A percentile compares a stretch with the other conserved stretches of the same genome.
These are phyloP conservation scores for Trichosporon asahii DNA, from an alignment of 1,284 basidiomycete species.

Conservation along the genomic window DNA sequence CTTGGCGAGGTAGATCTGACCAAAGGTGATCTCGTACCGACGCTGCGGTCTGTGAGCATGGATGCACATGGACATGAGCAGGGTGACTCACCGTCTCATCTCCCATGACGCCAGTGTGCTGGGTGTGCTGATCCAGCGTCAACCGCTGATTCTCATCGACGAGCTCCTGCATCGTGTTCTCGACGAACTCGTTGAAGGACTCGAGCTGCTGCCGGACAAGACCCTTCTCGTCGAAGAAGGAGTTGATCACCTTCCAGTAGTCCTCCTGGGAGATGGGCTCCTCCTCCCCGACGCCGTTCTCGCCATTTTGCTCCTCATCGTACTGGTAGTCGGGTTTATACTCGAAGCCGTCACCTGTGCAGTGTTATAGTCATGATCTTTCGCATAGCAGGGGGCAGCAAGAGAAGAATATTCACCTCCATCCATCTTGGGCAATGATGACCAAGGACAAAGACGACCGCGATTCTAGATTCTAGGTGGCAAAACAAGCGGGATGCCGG, in stretches of 20 bases:
- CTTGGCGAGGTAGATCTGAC: slow-evolving; percentile 93
- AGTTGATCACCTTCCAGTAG: slow-evolving; percentile 91
- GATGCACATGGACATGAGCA: background rate
- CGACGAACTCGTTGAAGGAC: slow-evolving; percentile 98
- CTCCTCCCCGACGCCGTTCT: slow-evolving; percentile 60
- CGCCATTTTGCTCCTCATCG: slow-evolving; percentile 24
- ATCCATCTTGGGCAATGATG: slow-evolving; percentile 34
- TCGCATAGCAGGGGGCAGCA: slow-evolving; percentile 9
- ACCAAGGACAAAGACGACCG: slow-evolving; percentile 1
- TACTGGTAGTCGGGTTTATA: slow-evolving; percentile 39
- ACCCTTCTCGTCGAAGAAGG: slow-evolving; percentile 96
- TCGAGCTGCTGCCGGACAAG: slow-evolving; percentile 96
- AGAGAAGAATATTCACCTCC: slow-evolving; percentile 44
- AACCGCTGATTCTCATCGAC: slow-evolving; percentile 94
- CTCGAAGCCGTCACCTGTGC: slow-evolving; percentile 33
- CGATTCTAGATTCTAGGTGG: slow-evolving; percentile 1
- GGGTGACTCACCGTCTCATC: slow-evolving; percentile 59
- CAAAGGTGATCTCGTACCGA: slow-evolving; percentile 95
- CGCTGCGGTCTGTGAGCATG: slow-evolving; percentile 57
- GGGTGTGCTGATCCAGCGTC: slow-evolving; percentile 92
- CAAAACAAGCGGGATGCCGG: background rate
- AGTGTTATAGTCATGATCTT: slow-evolving; percentile 30
- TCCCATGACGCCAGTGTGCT: slow-evolving; percentile 80
- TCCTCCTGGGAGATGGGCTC: slow-evolving; percentile 80
- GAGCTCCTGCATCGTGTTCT: slow-evolving; percentile 99